Base-by-base conservation (phyloP, 441 rosid genomes). In the Hypseocharis bilobata region DNA sequence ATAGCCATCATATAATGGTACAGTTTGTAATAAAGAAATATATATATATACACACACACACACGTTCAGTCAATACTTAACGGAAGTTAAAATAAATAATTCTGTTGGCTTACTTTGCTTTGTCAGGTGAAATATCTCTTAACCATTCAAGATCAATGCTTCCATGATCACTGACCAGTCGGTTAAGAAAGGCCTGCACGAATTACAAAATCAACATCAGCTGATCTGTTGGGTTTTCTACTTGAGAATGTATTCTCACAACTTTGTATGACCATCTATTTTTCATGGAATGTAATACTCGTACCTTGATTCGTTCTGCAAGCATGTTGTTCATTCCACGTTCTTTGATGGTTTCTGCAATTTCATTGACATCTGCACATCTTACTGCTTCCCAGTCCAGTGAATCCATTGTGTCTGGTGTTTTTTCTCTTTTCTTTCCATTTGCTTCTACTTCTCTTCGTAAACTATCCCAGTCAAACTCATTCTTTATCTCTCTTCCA, bases 291-390 rank as follows among this genome's bases (percentile, higher is more conserved):
- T 59, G 23, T 57, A 44, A 64, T 16, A 27, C 47, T 52, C 16
- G 23, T 65, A 85, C 93, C 91, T 87, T 76, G 72, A 87, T 85
- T 74, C 93, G 84, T 72, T 72, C 81, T 0, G 90, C 90, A 63
- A 87, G 90, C 76, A 74, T 77, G 67, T 85, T 83, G 78, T 92
- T 92, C 96, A 91, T 92, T 34, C 99, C 99, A 68, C 99, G 79
- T 67, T 82, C 96, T 81, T 81, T 89, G 57, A 95, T 95, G 40
- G 88, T 63, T 0, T 81, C 73, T 45, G 98, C 73, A 63, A 95
- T 85, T 72, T 82, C 84, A 17, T 63, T 49, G 47, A 85, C 76
- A 44, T 62, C 62, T 47, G 89, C 90, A 42, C 73, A 44, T 75
- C 98, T 87, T 74, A 95, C 27, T 62, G 95, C 92, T 83, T 89